Evolutionary conservation across 805 yeast species (phyloP).

Genomic region (Candida verbasci): DNA sequence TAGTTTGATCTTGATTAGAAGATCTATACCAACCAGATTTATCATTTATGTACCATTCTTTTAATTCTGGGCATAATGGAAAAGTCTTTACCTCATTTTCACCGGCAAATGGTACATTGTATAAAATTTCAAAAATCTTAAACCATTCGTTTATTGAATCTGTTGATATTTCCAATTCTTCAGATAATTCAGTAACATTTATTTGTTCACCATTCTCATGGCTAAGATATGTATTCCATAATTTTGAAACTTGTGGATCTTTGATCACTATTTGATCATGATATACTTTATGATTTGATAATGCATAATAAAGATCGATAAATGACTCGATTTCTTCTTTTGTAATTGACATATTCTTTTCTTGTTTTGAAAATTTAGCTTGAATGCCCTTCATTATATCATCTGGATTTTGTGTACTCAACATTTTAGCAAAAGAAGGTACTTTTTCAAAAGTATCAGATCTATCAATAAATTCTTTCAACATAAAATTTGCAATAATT

Average conservation of each 20-base stretch:
- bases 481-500: slow-evolving; percentile 6
- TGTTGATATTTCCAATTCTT: slow-evolving; percentile 5
- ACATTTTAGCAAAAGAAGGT: background rate
- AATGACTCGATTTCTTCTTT: slow-evolving; percentile 2
- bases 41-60: slow-evolving; percentile 12
- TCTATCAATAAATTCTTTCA: slow-evolving; percentile 6
- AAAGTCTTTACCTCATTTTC: slow-evolving; percentile 16
- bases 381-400: slow-evolving; percentile 2
- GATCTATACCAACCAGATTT: slow-evolving; percentile 5
- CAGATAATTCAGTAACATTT: slow-evolving; percentile 4
- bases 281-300: slow-evolving; percentile 21
- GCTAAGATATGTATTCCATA: slow-evolving; percentile 15
- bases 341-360: background rate
- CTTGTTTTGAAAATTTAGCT: background rate
- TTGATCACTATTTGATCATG: slow-evolving; percentile 25
- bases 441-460: slow-evolving; percentile 4
- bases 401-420: background rate
- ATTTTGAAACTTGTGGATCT: slow-evolving; percentile 18
- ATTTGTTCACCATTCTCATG: slow-evolving; percentile 14
- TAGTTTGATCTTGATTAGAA: background rate
- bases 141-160: slow-evolving; percentile 23
- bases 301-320: slow-evolving; percentile 21
- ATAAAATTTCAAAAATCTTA: slow-evolving; percentile 23
- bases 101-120: slow-evolving; percentile 21
- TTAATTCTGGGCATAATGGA: slow-evolving; percentile 24